Evolutionary conservation across 441 rosid species (phyloP).

Genomic region (Corymbia citriodora): DNA sequence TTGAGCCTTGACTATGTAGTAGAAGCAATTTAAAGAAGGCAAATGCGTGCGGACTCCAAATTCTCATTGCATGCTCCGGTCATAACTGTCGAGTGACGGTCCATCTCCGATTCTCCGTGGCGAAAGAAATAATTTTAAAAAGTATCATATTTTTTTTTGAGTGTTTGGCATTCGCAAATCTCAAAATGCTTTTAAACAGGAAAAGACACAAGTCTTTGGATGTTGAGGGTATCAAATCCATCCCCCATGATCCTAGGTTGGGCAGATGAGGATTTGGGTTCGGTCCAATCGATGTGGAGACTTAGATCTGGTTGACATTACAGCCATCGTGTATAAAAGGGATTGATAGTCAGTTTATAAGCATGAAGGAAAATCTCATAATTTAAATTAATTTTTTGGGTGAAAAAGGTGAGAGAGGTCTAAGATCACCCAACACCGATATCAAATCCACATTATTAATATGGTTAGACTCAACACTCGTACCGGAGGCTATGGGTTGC

Average conservation of each 20-base stretch:
- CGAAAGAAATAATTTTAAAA: too few species aligned
- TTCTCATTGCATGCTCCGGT: not conserved
- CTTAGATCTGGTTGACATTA: not conserved
- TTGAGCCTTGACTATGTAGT: not conserved
- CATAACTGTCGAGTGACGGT: not conserved
- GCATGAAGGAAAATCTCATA: too few species aligned
- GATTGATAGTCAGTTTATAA: too few species aligned
- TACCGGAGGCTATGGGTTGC: too few species aligned
- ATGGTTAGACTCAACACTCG: too few species aligned
- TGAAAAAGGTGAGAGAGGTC: too few species aligned
- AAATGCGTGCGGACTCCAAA: not conserved
- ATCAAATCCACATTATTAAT: too few species aligned
- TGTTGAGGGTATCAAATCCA: not conserved
- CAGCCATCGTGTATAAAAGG: too few species aligned
- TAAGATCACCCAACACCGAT: too few species aligned
- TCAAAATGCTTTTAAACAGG: not conserved
- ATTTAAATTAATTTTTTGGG: too few species aligned
- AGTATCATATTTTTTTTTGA: too few species aligned
- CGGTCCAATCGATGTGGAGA: not conserved
- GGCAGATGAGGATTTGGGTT: not conserved
- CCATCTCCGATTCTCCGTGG: not conserved
- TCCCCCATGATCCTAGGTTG: not conserved
- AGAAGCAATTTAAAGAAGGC: not conserved
- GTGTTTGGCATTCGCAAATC: not conserved
- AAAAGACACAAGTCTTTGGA: not conserved